Conservation (phyloP, 2,329 filamentous ascomycete genomes). For the Paraphaeosphaeria sporulosa region DNA sequence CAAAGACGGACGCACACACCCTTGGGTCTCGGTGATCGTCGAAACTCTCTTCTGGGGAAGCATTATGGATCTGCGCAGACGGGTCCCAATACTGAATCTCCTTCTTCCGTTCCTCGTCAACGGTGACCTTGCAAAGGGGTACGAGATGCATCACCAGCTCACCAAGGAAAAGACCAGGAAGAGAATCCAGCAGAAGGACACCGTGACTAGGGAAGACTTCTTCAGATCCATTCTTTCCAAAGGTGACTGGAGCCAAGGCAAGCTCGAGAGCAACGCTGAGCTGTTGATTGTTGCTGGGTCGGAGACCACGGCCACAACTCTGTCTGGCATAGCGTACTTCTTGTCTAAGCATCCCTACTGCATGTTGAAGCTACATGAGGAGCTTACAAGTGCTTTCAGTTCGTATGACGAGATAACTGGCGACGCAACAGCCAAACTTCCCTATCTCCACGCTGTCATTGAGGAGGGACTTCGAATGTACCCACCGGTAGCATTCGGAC, state of each 20-base stretch:
- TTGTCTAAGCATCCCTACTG: conserved; percentile 27
- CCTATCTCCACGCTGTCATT: conserved; percentile 25
- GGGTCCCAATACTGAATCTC: background rate
- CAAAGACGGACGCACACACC: conserved; percentile 7
- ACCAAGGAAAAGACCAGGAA: background rate
- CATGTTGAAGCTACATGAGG: conserved; percentile 25
- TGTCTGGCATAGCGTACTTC: conserved; percentile 44
- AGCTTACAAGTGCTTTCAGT: conserved; percentile 26
- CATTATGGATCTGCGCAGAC: background rate
- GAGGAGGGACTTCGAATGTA: conserved; percentile 22
- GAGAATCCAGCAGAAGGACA: background rate
- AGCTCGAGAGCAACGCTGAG: background rate
- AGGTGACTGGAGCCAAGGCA: background rate
- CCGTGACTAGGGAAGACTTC: background rate
- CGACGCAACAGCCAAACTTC: conserved; percentile 39
- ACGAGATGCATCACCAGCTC: background rate
- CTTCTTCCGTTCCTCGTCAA: background rate
- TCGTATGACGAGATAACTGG: conserved; percentile 23
- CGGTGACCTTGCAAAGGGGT: background rate
- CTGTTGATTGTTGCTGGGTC: conserved; percentile 23
- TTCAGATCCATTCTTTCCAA: background rate
- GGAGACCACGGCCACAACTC: conserved; percentile 44
- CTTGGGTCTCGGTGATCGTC: conserved; percentile 1
- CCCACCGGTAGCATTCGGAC: conserved; percentile 16
- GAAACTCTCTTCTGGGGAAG: background rate